Evolutionary conservation across 129 eudicot genomes (phyloP), one percentile per base, ranked within the genome.

Genomic region (Pittosporum tobira): DNA sequence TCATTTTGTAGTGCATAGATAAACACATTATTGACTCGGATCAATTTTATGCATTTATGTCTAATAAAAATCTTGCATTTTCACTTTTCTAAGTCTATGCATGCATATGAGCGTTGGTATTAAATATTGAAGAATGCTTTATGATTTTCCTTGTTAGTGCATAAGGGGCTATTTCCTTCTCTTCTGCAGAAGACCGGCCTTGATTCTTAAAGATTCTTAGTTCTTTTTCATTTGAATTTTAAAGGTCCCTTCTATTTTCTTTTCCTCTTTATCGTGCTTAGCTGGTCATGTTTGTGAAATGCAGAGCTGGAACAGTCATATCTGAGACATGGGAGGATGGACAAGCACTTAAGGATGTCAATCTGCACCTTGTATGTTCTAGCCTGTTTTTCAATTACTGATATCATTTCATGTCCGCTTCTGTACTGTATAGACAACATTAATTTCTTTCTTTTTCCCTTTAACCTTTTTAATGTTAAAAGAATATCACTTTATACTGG

Each of bases 311-410:
- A 63, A 87, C 94, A 27, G 79, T 91, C 69, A 83, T 91, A 73
- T 91, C 99, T n/a, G 99, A 91, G 79, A 83, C 99, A 48, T 91
- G 99, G 99, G 99, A 91, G 75, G 99, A 91, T 72, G 99, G 99
- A 55, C 96, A 84, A 79, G 88, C 91, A 43, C 64, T 91, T 23
- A 91, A 91, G 68, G 99, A 91, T 70, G 70, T 87, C 58, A 91
- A 91, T 76, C 77, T 79, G 54, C 81, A 87, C 27, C 84, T 87
- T 79, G 99, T 91, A 65, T 71, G 94, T 53, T 59, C 30, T 19
- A 21, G 40, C 29, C 44, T 62, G 28, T 30, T 65, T 68, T 56
- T 61, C 44, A 24, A 13, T 60, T 13, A 54, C 30, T 53, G n/a
- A 43, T 52, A 48, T 30, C 22, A 45, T 58, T 69, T 51, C 34